These are phyloP conservation scores for Taxawa tesnikishii DNA, from an alignment of 2,329 filamentous ascomycete species.

Conservation along the genomic window DNA sequence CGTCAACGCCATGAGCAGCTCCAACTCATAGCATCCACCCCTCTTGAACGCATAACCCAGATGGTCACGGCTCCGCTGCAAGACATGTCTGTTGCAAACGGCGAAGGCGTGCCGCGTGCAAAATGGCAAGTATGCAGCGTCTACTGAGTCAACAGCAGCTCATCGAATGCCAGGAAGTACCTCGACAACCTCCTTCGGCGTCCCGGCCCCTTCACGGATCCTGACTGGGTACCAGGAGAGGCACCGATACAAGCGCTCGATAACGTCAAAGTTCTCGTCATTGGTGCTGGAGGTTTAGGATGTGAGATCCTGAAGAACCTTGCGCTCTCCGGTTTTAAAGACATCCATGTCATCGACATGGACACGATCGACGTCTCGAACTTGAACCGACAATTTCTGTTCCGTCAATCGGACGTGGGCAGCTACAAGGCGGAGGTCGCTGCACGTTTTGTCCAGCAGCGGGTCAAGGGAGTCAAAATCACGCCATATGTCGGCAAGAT, in stretches of 20 bases:
- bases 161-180: constrained; percentile 47
- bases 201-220: constrained; percentile 69
- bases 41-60: not conserved
- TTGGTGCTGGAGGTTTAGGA: constrained; percentile 84
- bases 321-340: constrained; percentile 86
- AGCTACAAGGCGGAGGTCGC: constrained; percentile 90
- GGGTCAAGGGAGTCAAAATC: constrained; percentile 83
- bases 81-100: constrained; percentile 3
- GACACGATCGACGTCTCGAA: constrained; percentile 99
- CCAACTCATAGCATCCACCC: too few relatives aligned
- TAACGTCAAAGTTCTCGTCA: constrained; percentile 49
- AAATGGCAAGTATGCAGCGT: constrained; percentile 6
- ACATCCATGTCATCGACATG: constrained; percentile 99
- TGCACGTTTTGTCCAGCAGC: constrained; percentile 76
- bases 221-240: constrained; percentile 32
- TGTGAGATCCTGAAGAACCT: constrained; percentile 97
- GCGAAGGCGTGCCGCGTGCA: not conserved
- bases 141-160: not conserved
- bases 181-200: constrained; percentile 69
- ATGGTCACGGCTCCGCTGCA: not conserved
- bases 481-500: constrained; percentile 91
- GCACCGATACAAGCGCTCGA: constrained; percentile 47
- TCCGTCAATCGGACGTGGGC: constrained; percentile 82
- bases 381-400: constrained; percentile 93
- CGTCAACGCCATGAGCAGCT: too few relatives aligned